Conservation (phyloP, 1,139 yeast species). For the Saccharomyces uvarum region DNA sequence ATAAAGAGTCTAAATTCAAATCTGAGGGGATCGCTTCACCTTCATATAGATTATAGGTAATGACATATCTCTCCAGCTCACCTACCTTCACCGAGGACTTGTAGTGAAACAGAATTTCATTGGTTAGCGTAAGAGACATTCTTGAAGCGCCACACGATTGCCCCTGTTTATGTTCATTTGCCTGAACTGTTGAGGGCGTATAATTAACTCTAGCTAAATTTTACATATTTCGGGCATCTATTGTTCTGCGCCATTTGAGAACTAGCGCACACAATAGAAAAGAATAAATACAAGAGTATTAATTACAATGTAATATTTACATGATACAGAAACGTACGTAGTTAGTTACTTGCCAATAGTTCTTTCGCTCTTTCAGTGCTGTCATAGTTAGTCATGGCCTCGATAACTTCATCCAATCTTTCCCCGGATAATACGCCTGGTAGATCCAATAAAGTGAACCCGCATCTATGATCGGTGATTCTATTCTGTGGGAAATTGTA, state of each 20-base stretch:
- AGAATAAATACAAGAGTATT: background rate
- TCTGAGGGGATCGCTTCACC: conserved; percentile 19
- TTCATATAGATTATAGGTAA: conserved; percentile 38
- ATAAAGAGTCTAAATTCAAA: conserved; percentile 34
- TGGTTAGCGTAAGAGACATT: background rate
- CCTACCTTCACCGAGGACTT: conserved; percentile 44
- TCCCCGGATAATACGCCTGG: conserved; percentile 72
- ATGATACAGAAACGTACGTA: background rate
- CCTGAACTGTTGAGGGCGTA: background rate
- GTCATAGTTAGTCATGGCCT: conserved; percentile 44
- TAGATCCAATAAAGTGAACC: conserved; percentile 69
- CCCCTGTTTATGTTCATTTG: background rate
- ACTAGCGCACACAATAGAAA: background rate
- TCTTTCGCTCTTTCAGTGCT: conserved; percentile 40
- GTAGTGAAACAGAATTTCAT: conserved; percentile 34
- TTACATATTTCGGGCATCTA: background rate
- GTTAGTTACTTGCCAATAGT: conserved; percentile 27
- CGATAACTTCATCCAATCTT: conserved; percentile 55
- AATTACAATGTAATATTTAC: background rate
- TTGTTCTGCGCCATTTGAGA: background rate
- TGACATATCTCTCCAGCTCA: conserved; percentile 43
- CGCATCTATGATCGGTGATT: conserved; percentile 89
- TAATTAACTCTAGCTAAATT: background rate
- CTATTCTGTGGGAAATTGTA: conserved; percentile 90
- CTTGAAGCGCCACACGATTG: background rate